A percentile compares a stretch with the other conserved stretches of the same genome.
Conservation (phyloP, 2,329 filamentous ascomycete genomes). For the Alternaria triticimaculans region DNA sequence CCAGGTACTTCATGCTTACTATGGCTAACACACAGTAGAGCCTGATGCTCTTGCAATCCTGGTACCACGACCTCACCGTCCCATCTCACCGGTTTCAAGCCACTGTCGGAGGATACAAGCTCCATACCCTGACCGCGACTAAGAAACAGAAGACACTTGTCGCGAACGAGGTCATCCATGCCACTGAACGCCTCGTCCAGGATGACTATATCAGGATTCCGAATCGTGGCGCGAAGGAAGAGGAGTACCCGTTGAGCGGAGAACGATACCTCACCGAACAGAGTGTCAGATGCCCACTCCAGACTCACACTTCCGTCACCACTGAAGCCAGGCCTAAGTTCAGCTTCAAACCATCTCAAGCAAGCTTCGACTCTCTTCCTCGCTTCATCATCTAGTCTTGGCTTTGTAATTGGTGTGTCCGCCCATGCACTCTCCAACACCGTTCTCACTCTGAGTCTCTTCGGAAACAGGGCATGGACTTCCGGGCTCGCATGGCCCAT, state of each 20-base stretch:
- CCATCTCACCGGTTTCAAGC: slow-evolving; percentile 51
- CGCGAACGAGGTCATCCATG: slow-evolving; percentile 67
- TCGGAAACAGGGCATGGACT: slow-evolving; percentile 91
- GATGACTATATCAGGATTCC: slow-evolving; percentile 56
- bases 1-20: slow-evolving; percentile 88
- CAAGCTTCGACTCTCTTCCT: slow-evolving; percentile 69
- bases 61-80: slow-evolving; percentile 60
- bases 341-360: slow-evolving; percentile 77
- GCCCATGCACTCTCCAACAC: slow-evolving; percentile 88
- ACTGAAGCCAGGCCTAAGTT: slow-evolving; percentile 67
- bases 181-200: slow-evolving; percentile 61
- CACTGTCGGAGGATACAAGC: slow-evolving; percentile 43
- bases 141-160: slow-evolving; percentile 86
- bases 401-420: slow-evolving; percentile 79
- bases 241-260: slow-evolving; percentile 83
- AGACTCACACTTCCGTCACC: slow-evolving; percentile 25
- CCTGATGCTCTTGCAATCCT: slow-evolving; percentile 74
- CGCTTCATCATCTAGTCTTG: slow-evolving; percentile 66
- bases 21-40: slow-evolving; percentile 91
- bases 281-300: slow-evolving; percentile 70
- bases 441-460: slow-evolving; percentile 72
- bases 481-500: slow-evolving; percentile 95
- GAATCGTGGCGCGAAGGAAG: slow-evolving; percentile 67
- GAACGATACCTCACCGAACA: slow-evolving; percentile 79
- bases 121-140: slow-evolving; percentile 53